A percentile compares a stretch with the other conserved stretches of the same genome.
Evolutionary conservation across 768 basidiomycete species (phyloP).

Genomic region (Leccinum incarnatum): DNA sequence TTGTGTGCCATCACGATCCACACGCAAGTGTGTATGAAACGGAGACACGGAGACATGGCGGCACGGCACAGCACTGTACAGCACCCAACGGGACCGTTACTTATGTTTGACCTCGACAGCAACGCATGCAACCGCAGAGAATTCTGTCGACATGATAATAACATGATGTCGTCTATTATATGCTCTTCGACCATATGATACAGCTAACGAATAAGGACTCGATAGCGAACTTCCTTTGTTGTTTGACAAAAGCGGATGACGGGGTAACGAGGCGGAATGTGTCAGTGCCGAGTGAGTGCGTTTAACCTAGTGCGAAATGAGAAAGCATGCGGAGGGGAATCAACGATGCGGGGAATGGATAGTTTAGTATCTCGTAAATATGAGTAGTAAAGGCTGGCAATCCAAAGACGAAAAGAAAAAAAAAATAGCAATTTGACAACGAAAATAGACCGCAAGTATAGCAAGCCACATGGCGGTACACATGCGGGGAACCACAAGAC

Average conservation of each 20-base stretch:
- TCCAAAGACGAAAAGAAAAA: not conserved
- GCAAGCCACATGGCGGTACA: not conserved
- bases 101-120: conserved; percentile 5
- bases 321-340: conserved; percentile 17
- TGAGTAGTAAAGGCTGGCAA: conserved; percentile 10
- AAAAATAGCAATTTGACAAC: not conserved
- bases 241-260: not conserved
- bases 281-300: conserved; percentile 2
- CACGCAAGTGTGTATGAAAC: not conserved
- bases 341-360: conserved; percentile 16
- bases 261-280: not conserved
- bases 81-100: not conserved
- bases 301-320: conserved; percentile 9
- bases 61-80: not conserved
- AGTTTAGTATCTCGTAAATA: conserved; percentile 7
- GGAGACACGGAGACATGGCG: conserved; percentile 3
- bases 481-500: not conserved
- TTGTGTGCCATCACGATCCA: not conserved
- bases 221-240: conserved; percentile 5
- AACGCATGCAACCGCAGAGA: not conserved
- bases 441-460: not conserved
- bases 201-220: conserved; percentile 10
- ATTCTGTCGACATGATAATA: not conserved
- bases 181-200: conserved; percentile 9
- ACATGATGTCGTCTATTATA: conserved; percentile 17